A percentile compares a stretch with the other conserved stretches of the same genome.
Evolutionary conservation across 768 basidiomycete genomes (phyloP).

Genomic region (Suillus plorans): DNA sequence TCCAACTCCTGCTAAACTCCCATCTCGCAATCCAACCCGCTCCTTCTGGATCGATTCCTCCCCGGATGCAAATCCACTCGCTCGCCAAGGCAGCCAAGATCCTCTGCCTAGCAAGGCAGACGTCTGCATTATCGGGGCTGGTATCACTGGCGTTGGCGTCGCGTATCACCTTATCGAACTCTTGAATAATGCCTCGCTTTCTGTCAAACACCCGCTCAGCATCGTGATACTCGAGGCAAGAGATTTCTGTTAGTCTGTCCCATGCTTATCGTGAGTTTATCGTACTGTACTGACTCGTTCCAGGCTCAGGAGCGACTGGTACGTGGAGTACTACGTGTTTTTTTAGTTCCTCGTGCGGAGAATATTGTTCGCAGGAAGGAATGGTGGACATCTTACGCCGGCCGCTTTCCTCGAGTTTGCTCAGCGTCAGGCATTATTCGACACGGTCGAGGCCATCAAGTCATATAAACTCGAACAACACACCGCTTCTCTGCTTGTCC

Average conservation of each 20-base stretch:
- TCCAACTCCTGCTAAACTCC: constrained; percentile 35
- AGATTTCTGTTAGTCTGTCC: constrained; percentile 67
- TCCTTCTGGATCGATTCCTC: constrained; percentile 70
- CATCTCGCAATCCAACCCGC: constrained; percentile 61
- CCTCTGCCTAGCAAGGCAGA: constrained; percentile 60
- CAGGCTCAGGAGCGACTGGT: constrained; percentile 81
- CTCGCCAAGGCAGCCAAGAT: constrained; percentile 63
- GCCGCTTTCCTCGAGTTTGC: constrained; percentile 47
- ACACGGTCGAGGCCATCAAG: constrained; percentile 53
- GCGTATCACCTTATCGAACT: constrained; percentile 67
- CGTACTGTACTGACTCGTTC: not conserved
- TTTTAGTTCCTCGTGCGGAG: not conserved
- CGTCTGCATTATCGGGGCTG: constrained; percentile 77
- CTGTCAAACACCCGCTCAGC: constrained; percentile 33
- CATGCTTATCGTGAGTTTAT: not conserved
- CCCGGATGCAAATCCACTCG: constrained; percentile 64
- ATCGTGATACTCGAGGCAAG: constrained; percentile 80
- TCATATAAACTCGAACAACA: constrained; percentile 57
- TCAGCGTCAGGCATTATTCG: constrained; percentile 37
- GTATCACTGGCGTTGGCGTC: constrained; percentile 73
- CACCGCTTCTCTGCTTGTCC: constrained; percentile 47
- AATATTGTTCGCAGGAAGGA: constrained; percentile 53
- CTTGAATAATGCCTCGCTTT: constrained; percentile 11
- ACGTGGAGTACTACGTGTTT: not conserved
- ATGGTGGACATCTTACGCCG: constrained; percentile 75